Evolutionary conservation across 768 basidiomycete species (phyloP).

Genomic region (Rhodotorula paludigena): DNA sequence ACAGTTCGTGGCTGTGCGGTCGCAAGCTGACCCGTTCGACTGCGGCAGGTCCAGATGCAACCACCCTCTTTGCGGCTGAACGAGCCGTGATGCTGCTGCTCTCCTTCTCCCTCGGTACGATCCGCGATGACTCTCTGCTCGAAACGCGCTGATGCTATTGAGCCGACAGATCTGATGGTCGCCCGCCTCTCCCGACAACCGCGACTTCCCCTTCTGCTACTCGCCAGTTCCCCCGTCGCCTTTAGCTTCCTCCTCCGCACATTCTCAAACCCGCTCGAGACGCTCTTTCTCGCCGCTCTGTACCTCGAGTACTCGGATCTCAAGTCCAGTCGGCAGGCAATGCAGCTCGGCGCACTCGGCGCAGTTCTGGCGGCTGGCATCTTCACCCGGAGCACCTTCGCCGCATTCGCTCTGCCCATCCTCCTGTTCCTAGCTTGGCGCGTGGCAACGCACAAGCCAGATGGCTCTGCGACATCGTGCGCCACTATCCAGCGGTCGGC

Average conservation of each 20-base stretch:
- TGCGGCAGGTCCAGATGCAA: constrained; percentile 4
- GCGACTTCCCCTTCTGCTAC: constrained; percentile 8
- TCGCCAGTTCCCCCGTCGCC: constrained; percentile 25
- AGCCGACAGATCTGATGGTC: neutral
- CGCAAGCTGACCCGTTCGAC: neutral
- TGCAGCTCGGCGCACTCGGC: constrained; percentile 4
- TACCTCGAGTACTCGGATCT: neutral
- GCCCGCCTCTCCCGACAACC: neutral
- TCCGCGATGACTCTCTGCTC: no score
- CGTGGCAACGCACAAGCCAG: no score
- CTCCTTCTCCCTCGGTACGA: constrained; percentile 26
- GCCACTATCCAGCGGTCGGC: no score
- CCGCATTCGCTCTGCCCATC: constrained; percentile 19
- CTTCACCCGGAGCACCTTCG: constrained; percentile 36
- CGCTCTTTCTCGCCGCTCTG: constrained; percentile 7
- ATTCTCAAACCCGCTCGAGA: constrained; percentile 40
- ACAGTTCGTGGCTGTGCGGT: no score
- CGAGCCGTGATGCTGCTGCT: constrained; percentile 13
- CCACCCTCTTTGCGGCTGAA: constrained; percentile 11
- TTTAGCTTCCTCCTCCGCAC: constrained; percentile 38
- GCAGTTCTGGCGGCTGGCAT: constrained; percentile 13
- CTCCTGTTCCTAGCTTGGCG: neutral
- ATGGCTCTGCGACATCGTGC: no score
- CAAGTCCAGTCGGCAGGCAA: accelerated
- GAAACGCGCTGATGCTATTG: neutral